phyloP scores from a whole-genome alignment of 768 basidiomycete species.

The Coprinopsis strossmayeri region DNA sequence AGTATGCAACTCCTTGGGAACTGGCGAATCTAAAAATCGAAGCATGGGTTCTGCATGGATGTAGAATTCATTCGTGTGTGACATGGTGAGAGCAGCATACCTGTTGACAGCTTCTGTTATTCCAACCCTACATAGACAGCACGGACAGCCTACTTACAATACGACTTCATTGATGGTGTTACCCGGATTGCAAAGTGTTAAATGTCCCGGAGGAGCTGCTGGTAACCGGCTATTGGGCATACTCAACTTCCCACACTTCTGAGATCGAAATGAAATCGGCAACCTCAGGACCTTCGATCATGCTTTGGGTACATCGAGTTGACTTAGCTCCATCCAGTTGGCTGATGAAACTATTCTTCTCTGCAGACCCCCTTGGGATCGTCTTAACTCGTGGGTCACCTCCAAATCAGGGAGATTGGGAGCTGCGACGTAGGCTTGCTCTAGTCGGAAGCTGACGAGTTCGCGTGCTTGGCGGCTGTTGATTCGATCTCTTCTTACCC shows the following conservation, averaged over 20 bases:
- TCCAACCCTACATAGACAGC: too few species aligned
- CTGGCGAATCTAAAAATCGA: background rate
- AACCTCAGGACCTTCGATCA: background rate
- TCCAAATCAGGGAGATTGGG: background rate
- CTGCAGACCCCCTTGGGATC: too few species aligned
- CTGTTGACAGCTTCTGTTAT: too few species aligned
- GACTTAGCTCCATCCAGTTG: background rate
- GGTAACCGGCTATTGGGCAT: background rate
- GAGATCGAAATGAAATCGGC: background rate
- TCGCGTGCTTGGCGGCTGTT: background rate
- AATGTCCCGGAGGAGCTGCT: background rate
- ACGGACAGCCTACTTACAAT: too few species aligned
- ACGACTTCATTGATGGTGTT: too few species aligned
- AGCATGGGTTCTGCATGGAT: background rate
- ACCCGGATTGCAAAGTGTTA: background rate
- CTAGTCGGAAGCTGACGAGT: background rate
- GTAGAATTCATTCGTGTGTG: background rate
- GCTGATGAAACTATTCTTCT: background rate
- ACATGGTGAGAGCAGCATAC: background rate
- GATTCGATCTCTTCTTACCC: too few species aligned
- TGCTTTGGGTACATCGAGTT: too few species aligned
- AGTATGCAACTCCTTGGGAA: constrained; percentile 1
- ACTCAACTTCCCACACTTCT: background rate
- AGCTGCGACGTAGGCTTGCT: background rate
- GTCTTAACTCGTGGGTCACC: too few species aligned